These are phyloP conservation scores for Poteriospumella lacustris DNA, from an alignment of 108 stramenopile genomes.

Conservation along the genomic window DNA sequence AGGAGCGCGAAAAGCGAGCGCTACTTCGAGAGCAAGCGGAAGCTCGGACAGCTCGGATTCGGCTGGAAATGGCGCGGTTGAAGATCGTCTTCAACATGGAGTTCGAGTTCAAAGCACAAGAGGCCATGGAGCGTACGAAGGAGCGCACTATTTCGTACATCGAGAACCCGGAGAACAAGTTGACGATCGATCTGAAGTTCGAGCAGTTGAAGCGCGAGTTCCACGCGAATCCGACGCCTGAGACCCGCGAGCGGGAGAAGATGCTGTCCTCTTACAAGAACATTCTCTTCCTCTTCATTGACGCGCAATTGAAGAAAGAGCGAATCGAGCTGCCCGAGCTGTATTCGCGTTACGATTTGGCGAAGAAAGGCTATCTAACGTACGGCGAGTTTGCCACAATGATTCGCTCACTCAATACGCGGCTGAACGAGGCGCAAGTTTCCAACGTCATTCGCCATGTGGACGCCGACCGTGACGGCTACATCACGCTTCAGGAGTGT, in stretches of 20 bases:
- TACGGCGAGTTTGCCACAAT: not conserved
- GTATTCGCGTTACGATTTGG: not conserved
- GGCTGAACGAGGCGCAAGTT: slow-evolving; percentile 11
- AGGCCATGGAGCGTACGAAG: not conserved
- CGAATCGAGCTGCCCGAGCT: not conserved
- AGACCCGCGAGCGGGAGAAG: not conserved
- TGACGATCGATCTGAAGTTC: not conserved
- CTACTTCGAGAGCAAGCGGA: not conserved
- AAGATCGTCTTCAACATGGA: not conserved
- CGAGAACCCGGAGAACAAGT: not conserved
- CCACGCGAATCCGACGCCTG: not conserved
- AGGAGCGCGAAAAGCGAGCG: not conserved
- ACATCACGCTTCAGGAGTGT: not conserved
- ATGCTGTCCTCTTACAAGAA: not conserved
- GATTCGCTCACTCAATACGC: not conserved
- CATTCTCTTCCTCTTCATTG: slow-evolving; percentile 14
- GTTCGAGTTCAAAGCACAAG: not conserved
- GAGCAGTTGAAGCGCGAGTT: slow-evolving; percentile 9
- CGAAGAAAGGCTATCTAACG: not conserved
- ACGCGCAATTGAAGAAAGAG: not conserved
- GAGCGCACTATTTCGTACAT: not conserved
- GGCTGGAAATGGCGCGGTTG: not conserved
- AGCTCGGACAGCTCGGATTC: not conserved
- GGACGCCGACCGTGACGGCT: not conserved
- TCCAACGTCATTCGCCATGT: not conserved